These are phyloP conservation scores for Ustilago trichophora DNA, from an alignment of 1,284 basidiomycete genomes.

Conservation along the genomic window DNA sequence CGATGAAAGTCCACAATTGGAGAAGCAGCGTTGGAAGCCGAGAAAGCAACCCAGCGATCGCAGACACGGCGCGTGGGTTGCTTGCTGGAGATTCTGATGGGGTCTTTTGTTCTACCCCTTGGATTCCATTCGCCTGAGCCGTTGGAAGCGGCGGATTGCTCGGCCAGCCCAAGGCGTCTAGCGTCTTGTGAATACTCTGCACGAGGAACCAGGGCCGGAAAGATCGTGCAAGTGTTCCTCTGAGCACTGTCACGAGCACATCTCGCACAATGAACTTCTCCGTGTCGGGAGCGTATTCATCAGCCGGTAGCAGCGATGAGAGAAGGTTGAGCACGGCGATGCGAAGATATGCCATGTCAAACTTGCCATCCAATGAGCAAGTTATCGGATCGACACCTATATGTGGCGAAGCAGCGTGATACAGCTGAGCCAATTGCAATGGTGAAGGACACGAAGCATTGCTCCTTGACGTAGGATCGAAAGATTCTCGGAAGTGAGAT, in stretches of 20 bases:
- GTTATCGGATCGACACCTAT: slow-evolving; percentile 25
- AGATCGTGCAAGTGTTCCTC: slow-evolving; percentile 30
- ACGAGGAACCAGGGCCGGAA: slow-evolving; percentile 48
- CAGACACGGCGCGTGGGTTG: neutral
- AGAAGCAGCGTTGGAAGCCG: slow-evolving; percentile 19
- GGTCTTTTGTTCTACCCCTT: neutral
- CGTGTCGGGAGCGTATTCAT: slow-evolving; percentile 43
- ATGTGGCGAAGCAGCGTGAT: slow-evolving; percentile 25
- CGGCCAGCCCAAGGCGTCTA: slow-evolving; percentile 30
- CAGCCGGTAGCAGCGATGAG: slow-evolving; percentile 33
- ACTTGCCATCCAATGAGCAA: slow-evolving; percentile 32
- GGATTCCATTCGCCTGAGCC: neutral
- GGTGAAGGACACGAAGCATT: slow-evolving; percentile 10
- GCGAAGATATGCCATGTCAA: slow-evolving; percentile 33
- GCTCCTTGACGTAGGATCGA: neutral
- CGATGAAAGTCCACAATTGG: slow-evolving; percentile 21
- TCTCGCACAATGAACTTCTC: slow-evolving; percentile 48
- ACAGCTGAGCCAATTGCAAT: slow-evolving; percentile 22
- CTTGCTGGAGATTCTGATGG: neutral
- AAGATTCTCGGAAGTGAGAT: neutral
- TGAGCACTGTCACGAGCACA: slow-evolving; percentile 40
- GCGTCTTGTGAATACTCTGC: slow-evolving; percentile 41
- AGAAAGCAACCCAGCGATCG: slow-evolving; percentile 2
- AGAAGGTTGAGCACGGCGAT: slow-evolving; percentile 32
- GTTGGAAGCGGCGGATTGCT: slow-evolving; percentile 7